Percentiles rank a stretch among this genome's conserved stretches.
Conservation (phyloP, 441 rosid species). For the Melastoma candidum region DNA sequence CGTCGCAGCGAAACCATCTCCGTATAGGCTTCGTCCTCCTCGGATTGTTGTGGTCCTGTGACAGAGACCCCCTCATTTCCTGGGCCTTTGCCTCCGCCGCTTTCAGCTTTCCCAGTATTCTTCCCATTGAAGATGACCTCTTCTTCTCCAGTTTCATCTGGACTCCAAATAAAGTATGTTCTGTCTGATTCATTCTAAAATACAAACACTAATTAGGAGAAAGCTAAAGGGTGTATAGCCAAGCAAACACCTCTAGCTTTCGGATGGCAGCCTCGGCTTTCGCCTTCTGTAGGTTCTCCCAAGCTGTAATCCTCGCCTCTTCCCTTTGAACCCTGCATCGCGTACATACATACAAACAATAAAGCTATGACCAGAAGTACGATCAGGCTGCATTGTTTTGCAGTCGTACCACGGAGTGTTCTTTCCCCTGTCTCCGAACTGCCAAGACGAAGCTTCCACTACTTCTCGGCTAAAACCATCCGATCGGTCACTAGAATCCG, state of each 20-base stretch:
- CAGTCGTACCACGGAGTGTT: too few relatives aligned
- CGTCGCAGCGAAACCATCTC: too few relatives aligned
- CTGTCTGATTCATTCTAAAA: neutral
- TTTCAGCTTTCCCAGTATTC: slow-evolving; percentile 61
- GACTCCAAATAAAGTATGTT: neutral
- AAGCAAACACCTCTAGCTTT: slow-evolving; percentile 58
- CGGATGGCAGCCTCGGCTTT: slow-evolving; percentile 87
- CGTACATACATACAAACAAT: neutral
- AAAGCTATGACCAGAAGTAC: neutral
- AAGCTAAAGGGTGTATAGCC: neutral
- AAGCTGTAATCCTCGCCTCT: slow-evolving; percentile 82
- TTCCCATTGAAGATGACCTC: slow-evolving; percentile 72
- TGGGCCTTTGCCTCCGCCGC: slow-evolving; percentile 54
- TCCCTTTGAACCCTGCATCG: slow-evolving; percentile 61
- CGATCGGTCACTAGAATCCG: neutral
- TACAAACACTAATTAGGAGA: neutral
- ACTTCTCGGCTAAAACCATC: slow-evolving; percentile 10
- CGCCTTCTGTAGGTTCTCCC: slow-evolving; percentile 92
- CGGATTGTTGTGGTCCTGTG: slow-evolving; percentile 15
- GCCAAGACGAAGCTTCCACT: slow-evolving; percentile 36
- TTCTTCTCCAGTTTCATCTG: slow-evolving; percentile 86
- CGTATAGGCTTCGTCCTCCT: too few relatives aligned
- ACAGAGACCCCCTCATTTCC: slow-evolving; percentile 58
- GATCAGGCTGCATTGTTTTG: neutral
- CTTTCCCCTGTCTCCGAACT: neutral